Base-by-base conservation (phyloP, 805 yeast genomes). In the Sungouiella blattae region DNA sequence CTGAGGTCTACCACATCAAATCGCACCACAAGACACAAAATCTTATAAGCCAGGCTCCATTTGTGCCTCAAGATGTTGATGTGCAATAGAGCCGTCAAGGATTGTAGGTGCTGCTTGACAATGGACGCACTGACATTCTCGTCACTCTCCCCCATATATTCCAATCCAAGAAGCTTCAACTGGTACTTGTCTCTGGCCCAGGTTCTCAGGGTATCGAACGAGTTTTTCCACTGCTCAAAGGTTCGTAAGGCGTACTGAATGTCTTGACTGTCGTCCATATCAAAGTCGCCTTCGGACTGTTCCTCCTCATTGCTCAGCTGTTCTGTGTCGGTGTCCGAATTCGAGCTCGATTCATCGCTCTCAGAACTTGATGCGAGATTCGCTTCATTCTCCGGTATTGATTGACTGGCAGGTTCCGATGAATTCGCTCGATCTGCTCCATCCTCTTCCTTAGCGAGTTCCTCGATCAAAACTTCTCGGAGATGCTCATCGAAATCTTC, bases 31-130 rank as follows among this genome's bases (percentile, higher is more conserved):
- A 76, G 35, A 7, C 75, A 53, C 44, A 78, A 77, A 6, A 77
- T 57, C 35, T 67, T 67, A 46, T 75, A 78, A 0, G 85, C 83
- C 11, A 63, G 29, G 5, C 52, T 46, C 87, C 87, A 83, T 6
- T 78, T 68, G 20, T 61, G 50, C 24, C 67, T 57, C 27, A 73
- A 47, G 3, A 83, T 51, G 37, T 67, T 66, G 8, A 73, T 26
- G 43, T 79, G 81, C 22, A 83, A 51, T 13, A 80, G 53, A 9
- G 64, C 61, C 20, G 57, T 64, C 28, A 79, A 47, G 28, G 63
- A 60, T 18, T 43, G 42, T 4, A 60, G 38, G 40, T 66, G 69
- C 28, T 56, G 60, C 24, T 46, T 51, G 16, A 28, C 37, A 11
- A 41, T 14, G 5, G 46, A 35, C 12, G 17, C n/a, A 6, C 35